A percentile compares a stretch with the other conserved stretches of the same genome.
These are phyloP conservation scores for Hysterangium stoloniferum DNA, from an alignment of 768 basidiomycete species.

Conservation along the genomic window DNA sequence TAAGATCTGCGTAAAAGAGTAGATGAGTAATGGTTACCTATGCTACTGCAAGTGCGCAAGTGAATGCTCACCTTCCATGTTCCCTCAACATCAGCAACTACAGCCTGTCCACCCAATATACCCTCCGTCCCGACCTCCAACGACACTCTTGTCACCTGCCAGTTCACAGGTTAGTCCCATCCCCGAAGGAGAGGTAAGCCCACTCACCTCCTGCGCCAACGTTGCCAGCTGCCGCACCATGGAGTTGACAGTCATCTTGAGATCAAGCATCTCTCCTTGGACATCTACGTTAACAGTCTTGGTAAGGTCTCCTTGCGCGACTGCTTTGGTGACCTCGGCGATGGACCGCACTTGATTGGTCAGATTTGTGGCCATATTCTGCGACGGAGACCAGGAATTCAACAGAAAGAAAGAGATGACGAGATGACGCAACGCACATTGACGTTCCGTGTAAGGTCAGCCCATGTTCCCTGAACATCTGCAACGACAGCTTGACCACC, in stretches of 20 bases:
- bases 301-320: slow-evolving; percentile 75
- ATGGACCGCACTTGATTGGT: slow-evolving; percentile 88
- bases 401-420: not conserved
- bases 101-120: slow-evolving; percentile 89
- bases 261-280: slow-evolving; percentile 87
- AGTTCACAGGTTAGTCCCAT: slow-evolving; percentile 13
- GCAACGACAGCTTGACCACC: slow-evolving; percentile 88
- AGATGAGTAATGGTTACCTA: not conserved
- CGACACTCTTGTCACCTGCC: slow-evolving; percentile 76
- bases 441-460: slow-evolving; percentile 81
- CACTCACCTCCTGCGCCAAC: slow-evolving; percentile 50
- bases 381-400: not conserved
- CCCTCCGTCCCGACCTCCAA: slow-evolving; percentile 91
- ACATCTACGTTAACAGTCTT: slow-evolving; percentile 88
- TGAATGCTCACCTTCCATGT: slow-evolving; percentile 72
- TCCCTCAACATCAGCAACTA: slow-evolving; percentile 86
- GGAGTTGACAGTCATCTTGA: slow-evolving; percentile 73
- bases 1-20: slow-evolving; percentile 31
- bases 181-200: not conserved
- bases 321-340: slow-evolving; percentile 74
- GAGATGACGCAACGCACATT: slow-evolving; percentile 49
- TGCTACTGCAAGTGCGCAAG: slow-evolving; percentile 19
- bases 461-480: slow-evolving; percentile 92
- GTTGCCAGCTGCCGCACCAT: slow-evolving; percentile 71
- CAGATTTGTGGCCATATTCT: slow-evolving; percentile 85